These are phyloP conservation scores for Sugiyamaella grinbergsii DNA, from an alignment of 1,139 yeast species.

Conservation along the genomic window DNA sequence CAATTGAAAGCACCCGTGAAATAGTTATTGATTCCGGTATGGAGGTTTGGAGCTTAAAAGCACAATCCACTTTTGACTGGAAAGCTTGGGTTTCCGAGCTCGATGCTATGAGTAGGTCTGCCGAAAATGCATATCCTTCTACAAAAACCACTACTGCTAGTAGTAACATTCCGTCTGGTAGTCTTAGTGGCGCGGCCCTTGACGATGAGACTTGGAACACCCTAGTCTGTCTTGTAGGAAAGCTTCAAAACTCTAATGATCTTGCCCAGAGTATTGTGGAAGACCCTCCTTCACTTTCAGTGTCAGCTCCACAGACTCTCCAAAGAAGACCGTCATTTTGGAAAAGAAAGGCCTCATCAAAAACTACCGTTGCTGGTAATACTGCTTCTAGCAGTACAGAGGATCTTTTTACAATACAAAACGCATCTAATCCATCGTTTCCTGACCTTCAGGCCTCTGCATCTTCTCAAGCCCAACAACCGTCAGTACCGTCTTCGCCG, in stretches of 20 bases:
- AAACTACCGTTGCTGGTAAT: slow-evolving; percentile 4
- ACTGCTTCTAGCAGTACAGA: slow-evolving; percentile 13
- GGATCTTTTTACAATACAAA: slow-evolving; percentile 4
- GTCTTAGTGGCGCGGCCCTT: background rate
- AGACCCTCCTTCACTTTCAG: background rate
- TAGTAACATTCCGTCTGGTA: slow-evolving; percentile 4
- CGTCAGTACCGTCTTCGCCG: too few relatives aligned
- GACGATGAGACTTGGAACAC: slow-evolving; percentile 18
- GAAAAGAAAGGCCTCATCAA: slow-evolving; percentile 24
- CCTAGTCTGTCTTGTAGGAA: slow-evolving; percentile 13
- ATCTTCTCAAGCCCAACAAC: slow-evolving; percentile 1
- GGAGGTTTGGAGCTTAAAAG: slow-evolving; percentile 90
- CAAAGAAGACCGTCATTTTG: slow-evolving; percentile 32
- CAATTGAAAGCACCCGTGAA: slow-evolving; percentile 65
- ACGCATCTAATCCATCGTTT: slow-evolving; percentile 5
- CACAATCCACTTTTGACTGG: slow-evolving; percentile 66
- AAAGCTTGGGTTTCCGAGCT: slow-evolving; percentile 82
- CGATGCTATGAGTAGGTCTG: slow-evolving; percentile 41
- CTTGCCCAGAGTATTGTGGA: slow-evolving; percentile 16
- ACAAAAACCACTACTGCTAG: slow-evolving; percentile 6
- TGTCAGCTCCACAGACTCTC: slow-evolving; percentile 4
- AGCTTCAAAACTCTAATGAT: slow-evolving; percentile 18
- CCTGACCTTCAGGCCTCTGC: slow-evolving; percentile 7
- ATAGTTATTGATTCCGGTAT: slow-evolving; percentile 91
- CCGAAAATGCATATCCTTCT: slow-evolving; percentile 5